Evolutionary conservation across 371 early-diverging fungal species (phyloP), one percentile per base, ranked within the genome.

Genomic region (Amoeboaphelidium protococcarum): DNA sequence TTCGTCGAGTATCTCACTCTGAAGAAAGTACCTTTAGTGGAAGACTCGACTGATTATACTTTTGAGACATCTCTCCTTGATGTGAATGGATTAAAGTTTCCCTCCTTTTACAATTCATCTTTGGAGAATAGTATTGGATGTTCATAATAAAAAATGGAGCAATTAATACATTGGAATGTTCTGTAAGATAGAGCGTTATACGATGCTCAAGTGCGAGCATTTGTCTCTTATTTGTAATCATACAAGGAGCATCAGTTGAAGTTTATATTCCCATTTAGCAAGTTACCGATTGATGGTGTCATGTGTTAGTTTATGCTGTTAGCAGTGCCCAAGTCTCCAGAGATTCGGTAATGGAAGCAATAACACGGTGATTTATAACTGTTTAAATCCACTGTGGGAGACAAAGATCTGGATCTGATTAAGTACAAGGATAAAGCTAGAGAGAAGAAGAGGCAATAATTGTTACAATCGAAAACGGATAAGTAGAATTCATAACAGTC

Each of bases 181-280:
- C 24, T 23, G 13, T 1, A 43, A 3, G 23, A 24, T 13, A 26
- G 26, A 48, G 57, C 52, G 16, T 58, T 61, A 10, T 65, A 56
- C 49, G 45, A 56, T 50, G 57, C 53, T 26, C 65, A 58, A 44
- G 52, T 53, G 1, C 19, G 40, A 53, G 90, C 90, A 0, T 92
- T 88, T 61, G 87, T 87, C 2, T 78, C 82, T 0, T 92, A 73
- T 62, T 72, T 82, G 19, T 72, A 86, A 44, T 63, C 81, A 13
- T 94, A 94, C 54, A 68, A 74, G 1, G 88, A 91, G 50, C 92
- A 92, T 58, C 86, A 89, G 51, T 85, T 87, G 2, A 69, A 60
- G 26, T 87, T 73, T 57, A 94, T 94, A 37, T 94, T 94, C 59
- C 68, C 78, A 20, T 54, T 75, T n/a, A 80, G 80, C 48, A 74